Conservation (phyloP, 306 rosid genomes). For the Lithocarpus polystachyus region DNA sequence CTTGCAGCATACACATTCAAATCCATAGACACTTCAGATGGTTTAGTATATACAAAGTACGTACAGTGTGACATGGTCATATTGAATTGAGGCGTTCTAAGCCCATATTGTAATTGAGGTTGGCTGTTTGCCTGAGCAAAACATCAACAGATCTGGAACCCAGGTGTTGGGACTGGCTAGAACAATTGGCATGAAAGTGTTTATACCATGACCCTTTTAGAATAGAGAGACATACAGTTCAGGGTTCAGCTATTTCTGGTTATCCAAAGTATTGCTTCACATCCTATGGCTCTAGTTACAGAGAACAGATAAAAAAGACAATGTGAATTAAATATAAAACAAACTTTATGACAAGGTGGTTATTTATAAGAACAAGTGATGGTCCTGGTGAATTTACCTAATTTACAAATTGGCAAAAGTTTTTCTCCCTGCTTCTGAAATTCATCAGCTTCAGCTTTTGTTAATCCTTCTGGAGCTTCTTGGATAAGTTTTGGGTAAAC, state of each 20-base stretch:
- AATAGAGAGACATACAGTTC: conserved; percentile 5
- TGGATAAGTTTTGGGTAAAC: conserved; percentile 91
- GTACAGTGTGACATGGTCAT: background rate
- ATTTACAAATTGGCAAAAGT: conserved; percentile 84
- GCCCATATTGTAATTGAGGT: background rate
- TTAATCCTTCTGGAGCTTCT: conserved; percentile 89
- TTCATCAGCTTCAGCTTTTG: conserved; percentile 69
- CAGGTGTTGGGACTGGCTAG: background rate
- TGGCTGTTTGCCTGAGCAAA: background rate
- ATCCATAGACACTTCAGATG: background rate
- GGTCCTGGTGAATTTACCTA: conserved; percentile 52
- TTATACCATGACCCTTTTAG: background rate
- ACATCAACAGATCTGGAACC: background rate
- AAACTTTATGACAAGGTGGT: background rate
- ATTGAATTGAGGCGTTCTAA: background rate
- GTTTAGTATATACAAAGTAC: background rate
- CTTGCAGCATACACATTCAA: conserved; percentile 20
- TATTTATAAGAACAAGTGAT: background rate
- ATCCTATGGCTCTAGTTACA: conserved; percentile 15
- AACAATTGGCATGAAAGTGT: conserved; percentile 3
- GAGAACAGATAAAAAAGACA: conserved; percentile 11
- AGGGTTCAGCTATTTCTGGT: background rate
- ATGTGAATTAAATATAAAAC: conserved; percentile 4
- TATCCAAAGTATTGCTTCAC: conserved; percentile 22
- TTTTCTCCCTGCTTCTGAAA: conserved; percentile 64